These are phyloP conservation scores for Diddensiella caesifluorescens DNA, from an alignment of 805 yeast genomes.

Conservation along the genomic window DNA sequence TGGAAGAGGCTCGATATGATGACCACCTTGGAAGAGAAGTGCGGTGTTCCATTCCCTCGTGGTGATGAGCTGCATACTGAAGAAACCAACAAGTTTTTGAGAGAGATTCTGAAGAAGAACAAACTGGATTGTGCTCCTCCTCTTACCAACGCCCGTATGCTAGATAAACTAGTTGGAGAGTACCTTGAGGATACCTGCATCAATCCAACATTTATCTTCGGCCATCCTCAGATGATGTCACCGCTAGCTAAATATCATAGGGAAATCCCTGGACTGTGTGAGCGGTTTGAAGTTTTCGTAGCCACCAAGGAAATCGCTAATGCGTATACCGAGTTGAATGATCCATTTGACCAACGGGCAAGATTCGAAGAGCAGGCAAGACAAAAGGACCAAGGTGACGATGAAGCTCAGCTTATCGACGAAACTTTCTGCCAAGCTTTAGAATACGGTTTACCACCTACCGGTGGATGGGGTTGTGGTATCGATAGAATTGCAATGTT, in stretches of 20 bases:
- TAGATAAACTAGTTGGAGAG: conserved; percentile 96
- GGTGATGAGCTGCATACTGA: conserved; percentile 92
- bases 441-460: conserved; percentile 98
- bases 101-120: conserved; percentile 68
- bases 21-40: conserved; percentile 84
- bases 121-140: conserved; percentile 87
- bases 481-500: conserved; percentile 98
- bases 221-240: conserved; percentile 99
- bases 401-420: conserved; percentile 94
- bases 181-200: conserved; percentile 82
- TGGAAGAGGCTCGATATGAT: conserved; percentile 99
- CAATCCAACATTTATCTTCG: conserved; percentile 96
- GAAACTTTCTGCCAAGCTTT: conserved; percentile 96
- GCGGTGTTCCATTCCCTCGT: conserved; percentile 86
- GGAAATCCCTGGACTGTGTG: conserved; percentile 89
- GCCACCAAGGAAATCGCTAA: conserved; percentile 98
- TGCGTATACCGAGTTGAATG: conserved; percentile 98
- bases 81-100: conserved; percentile 88
- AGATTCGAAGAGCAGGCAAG: conserved; percentile 98
- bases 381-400: conserved; percentile 98
- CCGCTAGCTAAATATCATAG: conserved; percentile 97
- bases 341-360: conserved; percentile 96
- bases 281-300: conserved; percentile 96
- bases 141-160: conserved; percentile 96
- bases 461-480: conserved; percentile 99